Conservation (phyloP, 495 filamentous ascomycete genomes). For the Aspergillus campestris region DNA sequence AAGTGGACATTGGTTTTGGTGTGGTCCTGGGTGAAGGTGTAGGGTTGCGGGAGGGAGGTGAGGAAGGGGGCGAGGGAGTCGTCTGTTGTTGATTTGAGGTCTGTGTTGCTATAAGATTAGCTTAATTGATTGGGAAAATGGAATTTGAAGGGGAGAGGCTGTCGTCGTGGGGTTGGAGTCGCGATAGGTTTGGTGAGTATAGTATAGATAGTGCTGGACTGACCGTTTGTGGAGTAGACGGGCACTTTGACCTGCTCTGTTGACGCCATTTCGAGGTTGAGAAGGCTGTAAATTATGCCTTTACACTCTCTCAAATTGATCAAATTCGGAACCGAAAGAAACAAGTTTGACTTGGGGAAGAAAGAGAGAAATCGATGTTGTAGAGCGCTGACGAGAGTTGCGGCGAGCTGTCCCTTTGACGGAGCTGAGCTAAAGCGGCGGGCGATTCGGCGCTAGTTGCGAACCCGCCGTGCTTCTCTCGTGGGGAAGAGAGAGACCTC, state of each 20-base stretch:
- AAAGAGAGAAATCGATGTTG: constrained; percentile 3
- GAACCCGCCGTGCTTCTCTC: constrained; percentile 4
- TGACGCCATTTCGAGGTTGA: constrained; percentile 12
- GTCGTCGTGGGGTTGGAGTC: too few relatives aligned
- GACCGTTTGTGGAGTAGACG: constrained; percentile 41
- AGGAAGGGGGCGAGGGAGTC: constrained; percentile 92
- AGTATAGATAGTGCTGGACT: constrained; percentile 16
- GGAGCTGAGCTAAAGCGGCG: constrained; percentile 29
- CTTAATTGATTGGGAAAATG: not conserved
- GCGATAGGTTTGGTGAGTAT: not conserved
- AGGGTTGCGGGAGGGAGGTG: constrained; percentile 53
- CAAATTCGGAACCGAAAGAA: not conserved
- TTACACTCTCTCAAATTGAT: not conserved
- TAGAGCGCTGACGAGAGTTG: constrained; percentile 21
- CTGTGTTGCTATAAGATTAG: constrained; percentile 33
- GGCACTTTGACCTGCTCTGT: constrained; percentile 34
- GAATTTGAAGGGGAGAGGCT: not conserved
- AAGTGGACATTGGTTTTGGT: constrained; percentile 74
- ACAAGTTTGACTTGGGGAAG: not conserved
- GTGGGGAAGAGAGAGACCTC: constrained; percentile 12
- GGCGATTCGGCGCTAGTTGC: constrained; percentile 6
- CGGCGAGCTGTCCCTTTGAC: constrained; percentile 39
- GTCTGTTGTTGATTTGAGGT: constrained; percentile 94
- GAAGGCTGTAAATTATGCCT: not conserved
- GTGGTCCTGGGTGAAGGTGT: constrained; percentile 72